These are phyloP conservation scores for Aspergillus cavernicola DNA, from an alignment of 495 filamentous ascomycete genomes.

Conservation along the genomic window DNA sequence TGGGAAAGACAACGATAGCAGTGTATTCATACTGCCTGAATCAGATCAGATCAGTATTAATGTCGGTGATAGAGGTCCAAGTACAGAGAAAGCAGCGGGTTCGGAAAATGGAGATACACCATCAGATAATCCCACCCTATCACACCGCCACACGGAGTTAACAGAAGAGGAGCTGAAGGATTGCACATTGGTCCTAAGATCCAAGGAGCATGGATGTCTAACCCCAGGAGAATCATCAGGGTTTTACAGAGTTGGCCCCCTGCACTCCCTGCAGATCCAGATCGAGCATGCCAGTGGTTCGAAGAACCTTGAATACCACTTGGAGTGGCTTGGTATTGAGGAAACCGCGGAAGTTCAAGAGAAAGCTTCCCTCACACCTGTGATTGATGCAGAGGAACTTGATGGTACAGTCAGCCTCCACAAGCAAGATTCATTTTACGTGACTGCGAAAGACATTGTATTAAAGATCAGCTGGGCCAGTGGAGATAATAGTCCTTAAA, in stretches of 20 bases:
- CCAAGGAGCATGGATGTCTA: background rate
- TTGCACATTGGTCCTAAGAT: background rate
- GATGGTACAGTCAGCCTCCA: background rate
- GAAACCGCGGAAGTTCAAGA: background rate
- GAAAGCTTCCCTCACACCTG: background rate
- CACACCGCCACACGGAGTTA: background rate
- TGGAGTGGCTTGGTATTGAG: background rate
- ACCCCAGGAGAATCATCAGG: background rate
- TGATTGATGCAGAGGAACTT: background rate
- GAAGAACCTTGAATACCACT: background rate
- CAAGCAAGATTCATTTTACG: background rate
- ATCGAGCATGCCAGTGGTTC: background rate
- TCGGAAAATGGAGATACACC: background rate
- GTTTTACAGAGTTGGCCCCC: background rate
- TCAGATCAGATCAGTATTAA: background rate
- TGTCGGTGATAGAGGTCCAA: background rate
- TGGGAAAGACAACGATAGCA: too few relatives aligned
- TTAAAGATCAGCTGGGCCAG: background rate
- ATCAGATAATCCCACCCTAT: background rate
- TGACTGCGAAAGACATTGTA: background rate
- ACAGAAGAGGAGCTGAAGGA: background rate
- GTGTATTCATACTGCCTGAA: background rate
- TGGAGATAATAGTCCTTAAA: too few relatives aligned
- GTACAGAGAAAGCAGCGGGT: background rate
- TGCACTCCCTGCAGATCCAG: background rate